These are phyloP conservation scores for Populus nigra DNA, from an alignment of 345 rosid genomes.

Conservation along the genomic window DNA sequence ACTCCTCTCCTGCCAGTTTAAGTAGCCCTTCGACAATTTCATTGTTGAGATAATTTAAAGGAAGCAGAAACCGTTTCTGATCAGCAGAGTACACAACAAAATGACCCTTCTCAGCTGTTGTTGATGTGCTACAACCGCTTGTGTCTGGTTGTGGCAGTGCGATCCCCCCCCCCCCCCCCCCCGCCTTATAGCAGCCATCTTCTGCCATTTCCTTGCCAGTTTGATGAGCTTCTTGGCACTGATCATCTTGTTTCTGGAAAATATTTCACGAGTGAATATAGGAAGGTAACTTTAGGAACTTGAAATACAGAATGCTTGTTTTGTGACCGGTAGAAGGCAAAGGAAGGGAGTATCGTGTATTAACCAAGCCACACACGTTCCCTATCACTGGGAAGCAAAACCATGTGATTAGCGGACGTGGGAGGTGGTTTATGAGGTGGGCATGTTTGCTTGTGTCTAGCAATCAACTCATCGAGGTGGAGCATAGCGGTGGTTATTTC, in stretches of 20 bases:
- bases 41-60: neutral
- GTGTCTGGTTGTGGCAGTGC: neutral
- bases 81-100: constrained; percentile 14
- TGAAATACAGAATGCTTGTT: neutral
- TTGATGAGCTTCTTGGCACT: constrained; percentile 6
- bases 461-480: constrained; percentile 1
- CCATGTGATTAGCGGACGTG: neutral
- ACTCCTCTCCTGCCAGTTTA: constrained; percentile 5
- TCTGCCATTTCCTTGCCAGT: constrained; percentile 18
- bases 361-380: neutral
- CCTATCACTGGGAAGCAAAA: neutral
- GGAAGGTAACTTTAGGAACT: neutral
- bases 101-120: constrained; percentile 9
- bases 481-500: neutral
- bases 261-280: neutral
- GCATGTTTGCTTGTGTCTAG: neutral
- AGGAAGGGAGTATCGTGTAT: neutral
- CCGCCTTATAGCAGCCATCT: neutral
- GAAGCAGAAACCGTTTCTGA: neutral
- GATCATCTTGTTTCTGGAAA: constrained; percentile 11
- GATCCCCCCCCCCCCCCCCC: neutral
- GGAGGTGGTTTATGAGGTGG: neutral
- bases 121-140: neutral
- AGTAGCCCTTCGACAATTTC: neutral
- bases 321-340: neutral